These are phyloP conservation scores for Epichloe hybrida DNA, from an alignment of 2,329 filamentous ascomycete species.

Conservation along the genomic window DNA sequence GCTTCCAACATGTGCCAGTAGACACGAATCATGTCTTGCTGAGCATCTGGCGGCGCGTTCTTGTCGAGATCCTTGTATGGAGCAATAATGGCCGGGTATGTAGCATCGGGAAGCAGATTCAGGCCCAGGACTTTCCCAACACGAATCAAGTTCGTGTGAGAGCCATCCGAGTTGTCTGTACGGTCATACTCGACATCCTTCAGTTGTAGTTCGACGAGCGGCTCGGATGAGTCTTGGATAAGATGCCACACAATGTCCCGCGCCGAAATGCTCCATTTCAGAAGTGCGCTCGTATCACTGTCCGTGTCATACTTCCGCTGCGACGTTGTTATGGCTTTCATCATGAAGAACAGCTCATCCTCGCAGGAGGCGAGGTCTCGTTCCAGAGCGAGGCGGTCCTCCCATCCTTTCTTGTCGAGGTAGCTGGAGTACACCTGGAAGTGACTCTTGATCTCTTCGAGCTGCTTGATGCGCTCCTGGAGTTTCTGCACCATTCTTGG, in stretches of 20 bases:
- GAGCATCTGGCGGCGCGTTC: constrained; percentile 22
- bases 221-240: constrained; percentile 73
- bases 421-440: constrained; percentile 87
- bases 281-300: constrained; percentile 60
- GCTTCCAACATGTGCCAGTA: constrained; percentile 98
- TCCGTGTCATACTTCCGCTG: constrained; percentile 69
- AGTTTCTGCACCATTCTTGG: constrained; percentile 85
- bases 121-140: constrained; percentile 79
- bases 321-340: constrained; percentile 97
- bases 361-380: constrained; percentile 80
- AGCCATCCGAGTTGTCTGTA: constrained; percentile 93
- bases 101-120: constrained; percentile 78
- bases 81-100: constrained; percentile 92
- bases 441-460: constrained; percentile 91
- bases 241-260: constrained; percentile 96
- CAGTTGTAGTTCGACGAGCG: constrained; percentile 84
- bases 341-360: constrained; percentile 97
- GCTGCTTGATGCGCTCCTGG: constrained; percentile 81
- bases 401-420: constrained; percentile 80
- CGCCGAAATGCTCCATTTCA: constrained; percentile 89
- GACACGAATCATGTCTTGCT: constrained; percentile 77
- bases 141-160: constrained; percentile 83
- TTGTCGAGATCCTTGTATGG: constrained; percentile 65
- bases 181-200: constrained; percentile 86
- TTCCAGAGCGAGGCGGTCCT: constrained; percentile 79